Evolutionary conservation across 148 eudicot species (phyloP), one percentile per base, ranked within the genome.

Genomic region (Oxyria digyna): DNA sequence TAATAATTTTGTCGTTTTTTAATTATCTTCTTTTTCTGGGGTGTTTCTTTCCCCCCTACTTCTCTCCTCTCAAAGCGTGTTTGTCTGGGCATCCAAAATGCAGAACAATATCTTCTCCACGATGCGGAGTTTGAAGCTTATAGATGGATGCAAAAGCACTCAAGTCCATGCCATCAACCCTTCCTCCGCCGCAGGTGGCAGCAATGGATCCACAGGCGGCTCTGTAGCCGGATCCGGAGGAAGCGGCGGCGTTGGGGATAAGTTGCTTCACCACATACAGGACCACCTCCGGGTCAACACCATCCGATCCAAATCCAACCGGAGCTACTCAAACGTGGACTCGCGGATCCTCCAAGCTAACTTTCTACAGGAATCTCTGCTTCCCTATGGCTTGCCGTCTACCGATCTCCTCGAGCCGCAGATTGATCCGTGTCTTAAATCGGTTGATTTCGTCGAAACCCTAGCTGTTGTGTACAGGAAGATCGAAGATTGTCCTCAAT

Each of bases 271-370:
- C 12, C 89, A 82, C 0, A 73, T 84, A 27, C 89, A 85, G n/a
- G 95, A 86, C 23, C 96, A 87, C 41, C 67, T 89, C 13, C 80
- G 87, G 70, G 96, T 87, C 69, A 87, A 83, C 77, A 81, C 96
- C 8, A 67, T 78, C 66, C 75, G 87, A 77, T 80, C 87, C 29
- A 89, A 81, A 67, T 72, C 85, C 9, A 62, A 50, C 41, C 71
- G 73, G 54, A 73, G 38, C 69, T 69, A 67, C 55, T 75, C 71
- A 32, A 85, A 72, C 57, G 68, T 74, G 37, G 78, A 71, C 68
- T 31, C 48, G 11, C 72, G 64, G 37, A 49, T 40, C 38, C 66
- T 69, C 26, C 76, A 74, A 4, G 23, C 55, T 1, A 68, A 42
- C 78, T 48, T 79, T 35, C 3, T 82, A 8, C 81, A 78, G 18